Base-by-base conservation (phyloP, 768 basidiomycete genomes). In the Mrakia blollopis region DNA sequence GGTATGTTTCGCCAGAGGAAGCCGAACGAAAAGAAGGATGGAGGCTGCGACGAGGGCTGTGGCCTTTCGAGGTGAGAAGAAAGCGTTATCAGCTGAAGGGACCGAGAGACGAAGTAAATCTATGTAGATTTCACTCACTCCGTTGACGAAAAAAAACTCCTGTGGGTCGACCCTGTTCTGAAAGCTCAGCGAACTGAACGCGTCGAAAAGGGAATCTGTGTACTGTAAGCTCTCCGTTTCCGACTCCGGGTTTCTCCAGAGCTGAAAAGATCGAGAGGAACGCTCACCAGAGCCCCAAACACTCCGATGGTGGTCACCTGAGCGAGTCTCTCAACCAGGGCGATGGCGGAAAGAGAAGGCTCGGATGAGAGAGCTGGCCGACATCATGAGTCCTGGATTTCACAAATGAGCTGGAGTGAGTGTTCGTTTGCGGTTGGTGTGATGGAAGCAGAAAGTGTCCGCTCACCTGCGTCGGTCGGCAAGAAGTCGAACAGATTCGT, bases 311-410 rank as follows among this genome's bases (percentile, higher is more conserved):
- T 68, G 25, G 65, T 68, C 4, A 68, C 65, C 35, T 68, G 65
- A 21, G 65, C 65, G 37, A 68, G 37, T 8, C 65, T 16, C 73
- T 84, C 83, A n/a, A 82, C 73, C 60, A 84, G 71, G 3, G 83
- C 80, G 62, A 84, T 81, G 4, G 79, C 83, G 16, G 80, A 73
- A 32, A 84, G 76, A 2, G 77, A 80, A 77, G 14, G 80, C 76
- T 57, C 81, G 79, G 35, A 82, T 79, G 9, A 79, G 47, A n/a
- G 82, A 75, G 30, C 80, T 81, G 35, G 79, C 47, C 0, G 81
- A 79, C 81, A 81, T 81, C 39, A 35, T 41, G 72, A 68, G 65
- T 11, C 65, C 57, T 57, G 3, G 28, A 57, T n/a, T n/a, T n/a
- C n/a, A 57, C 7, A 57, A 57, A 18, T 1, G 10, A 28, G 57